phyloP scores from a whole-genome alignment of 768 basidiomycete species.

The Serpula lacrymans region DNA sequence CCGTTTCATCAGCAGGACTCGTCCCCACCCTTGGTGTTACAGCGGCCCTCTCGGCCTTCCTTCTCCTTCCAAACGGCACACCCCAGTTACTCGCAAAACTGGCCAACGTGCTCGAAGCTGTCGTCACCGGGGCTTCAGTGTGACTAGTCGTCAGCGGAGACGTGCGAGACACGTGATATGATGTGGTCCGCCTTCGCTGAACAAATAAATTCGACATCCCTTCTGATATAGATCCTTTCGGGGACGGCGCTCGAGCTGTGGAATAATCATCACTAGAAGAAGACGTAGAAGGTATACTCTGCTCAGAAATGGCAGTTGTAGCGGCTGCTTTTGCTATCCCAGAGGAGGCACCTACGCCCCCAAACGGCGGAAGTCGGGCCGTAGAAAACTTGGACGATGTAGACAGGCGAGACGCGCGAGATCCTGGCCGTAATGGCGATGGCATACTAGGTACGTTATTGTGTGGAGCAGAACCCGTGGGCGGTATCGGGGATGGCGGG shows the following conservation, averaged over 20 bases:
- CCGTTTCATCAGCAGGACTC: slow-evolving; percentile 14
- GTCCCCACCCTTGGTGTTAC: slow-evolving; percentile 22
- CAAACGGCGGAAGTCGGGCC: slow-evolving; percentile 58
- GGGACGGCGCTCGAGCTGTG: slow-evolving; percentile 48
- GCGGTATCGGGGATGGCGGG: slow-evolving; percentile 34
- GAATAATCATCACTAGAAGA: slow-evolving; percentile 25
- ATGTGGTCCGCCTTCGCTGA: slow-evolving; percentile 55
- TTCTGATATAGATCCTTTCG: slow-evolving; percentile 59
- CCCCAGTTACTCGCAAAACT: slow-evolving; percentile 65
- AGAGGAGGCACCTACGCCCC: slow-evolving; percentile 40
- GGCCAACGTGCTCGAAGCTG: slow-evolving; percentile 51
- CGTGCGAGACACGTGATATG: slow-evolving; percentile 52
- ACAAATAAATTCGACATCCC: slow-evolving; percentile 47
- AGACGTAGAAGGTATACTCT: slow-evolving; percentile 43
- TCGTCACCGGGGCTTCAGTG: slow-evolving; percentile 24
- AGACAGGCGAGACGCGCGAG: slow-evolving; percentile 68
- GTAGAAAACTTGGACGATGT: slow-evolving; percentile 67
- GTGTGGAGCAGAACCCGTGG: slow-evolving; percentile 33
- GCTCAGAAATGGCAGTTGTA: slow-evolving; percentile 65
- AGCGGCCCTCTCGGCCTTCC: slow-evolving; percentile 22
- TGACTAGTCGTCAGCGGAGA: slow-evolving; percentile 39
- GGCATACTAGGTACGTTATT: slow-evolving; percentile 32
- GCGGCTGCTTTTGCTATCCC: slow-evolving; percentile 54
- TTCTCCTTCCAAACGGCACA: slow-evolving; percentile 59
- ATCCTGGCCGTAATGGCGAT: slow-evolving; percentile 68